phyloP scores from a whole-genome alignment of 345 rosid species.

The thale cress (Arabidopsis thaliana) region TAIR10.1 NC_003074.8:8820501-8821000 shows the following conservation, averaged over 20 bases:
- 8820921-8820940: constrained; percentile 63
- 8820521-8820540: too few relatives aligned
- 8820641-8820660: constrained; percentile 52
- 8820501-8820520: too few relatives aligned
- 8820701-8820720: constrained; percentile 59
- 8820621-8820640: constrained; percentile 51
- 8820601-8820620: constrained; percentile 80
- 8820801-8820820: constrained; percentile 73
- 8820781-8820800: constrained; percentile 89
- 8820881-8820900: not conserved
- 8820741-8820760: constrained; percentile 76
- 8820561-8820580: too few relatives aligned
- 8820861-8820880: not conserved
- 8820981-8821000: constrained; percentile 76
- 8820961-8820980: constrained; percentile 86
- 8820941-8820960: constrained; percentile 95
- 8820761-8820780: constrained; percentile 79
- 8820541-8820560: too few relatives aligned
- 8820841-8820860: constrained; percentile 9
- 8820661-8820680: constrained; percentile 48
- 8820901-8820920: not conserved
- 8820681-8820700: constrained; percentile 51
- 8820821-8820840: constrained; percentile 69
- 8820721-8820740: constrained; percentile 73
- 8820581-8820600: constrained; percentile 18